A percentile compares a stretch with the other conserved stretches of the same genome.
Evolutionary conservation across 2,329 filamentous ascomycete genomes (phyloP).

Genomic region (Cercospora beticola): DNA sequence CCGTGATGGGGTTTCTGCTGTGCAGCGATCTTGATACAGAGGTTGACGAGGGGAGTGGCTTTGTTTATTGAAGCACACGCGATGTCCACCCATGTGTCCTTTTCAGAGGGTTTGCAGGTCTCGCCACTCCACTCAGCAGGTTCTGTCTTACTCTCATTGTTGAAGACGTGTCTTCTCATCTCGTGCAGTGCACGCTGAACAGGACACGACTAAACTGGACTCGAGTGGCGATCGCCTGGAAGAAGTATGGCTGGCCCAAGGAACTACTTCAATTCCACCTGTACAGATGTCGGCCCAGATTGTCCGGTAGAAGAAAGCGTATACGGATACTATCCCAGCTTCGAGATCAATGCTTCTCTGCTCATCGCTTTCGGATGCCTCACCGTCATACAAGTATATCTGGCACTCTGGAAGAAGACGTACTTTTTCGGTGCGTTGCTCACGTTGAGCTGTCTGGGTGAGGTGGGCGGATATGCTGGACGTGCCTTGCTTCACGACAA

Average conservation of each 20-base stretch:
- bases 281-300: conserved; percentile 2
- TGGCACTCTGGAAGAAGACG: conserved; percentile 10
- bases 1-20: background rate
- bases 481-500: conserved; percentile 7
- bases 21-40: background rate
- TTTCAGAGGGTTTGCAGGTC: background rate
- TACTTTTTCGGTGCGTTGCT: conserved; percentile 8
- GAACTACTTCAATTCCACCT: conserved; percentile 2
- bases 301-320: conserved; percentile 9
- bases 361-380: conserved; percentile 1
- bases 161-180: background rate
- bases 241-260: conserved; percentile 7
- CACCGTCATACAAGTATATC: background rate
- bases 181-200: background rate
- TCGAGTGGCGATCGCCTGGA: background rate
- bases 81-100: background rate
- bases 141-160: background rate
- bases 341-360: conserved; percentile 2
- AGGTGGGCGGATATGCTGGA: conserved; percentile 5
- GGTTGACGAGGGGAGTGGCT: background rate
- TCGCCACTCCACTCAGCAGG: background rate
- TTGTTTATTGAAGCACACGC: background rate
- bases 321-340: conserved; percentile 3
- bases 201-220: background rate
- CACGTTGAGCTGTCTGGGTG: conserved; percentile 2